Base-by-base conservation (phyloP, 345 rosid species). In the Litchi chinensis region DNA sequence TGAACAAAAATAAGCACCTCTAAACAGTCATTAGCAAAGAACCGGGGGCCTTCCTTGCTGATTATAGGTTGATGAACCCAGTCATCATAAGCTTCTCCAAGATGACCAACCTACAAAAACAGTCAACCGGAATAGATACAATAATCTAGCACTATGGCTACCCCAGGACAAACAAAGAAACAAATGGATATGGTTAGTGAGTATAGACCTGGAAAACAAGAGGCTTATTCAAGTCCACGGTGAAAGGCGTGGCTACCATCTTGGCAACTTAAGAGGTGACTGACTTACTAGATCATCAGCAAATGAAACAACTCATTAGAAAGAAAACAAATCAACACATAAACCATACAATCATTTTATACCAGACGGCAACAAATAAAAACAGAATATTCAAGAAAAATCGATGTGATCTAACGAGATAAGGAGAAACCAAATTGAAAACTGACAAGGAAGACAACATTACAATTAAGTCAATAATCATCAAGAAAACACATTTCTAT, bases 11-110 rank as follows among this genome's bases (percentile, higher is more conserved):
- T 50, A 8, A 22, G 37, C 84, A 92, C 97, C 97, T 93, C 97
- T 84, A 85, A 70, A 64, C 86, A 77, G 67, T 86, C 89, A 74
- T 82, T 93, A 54, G 83, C 71, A 24, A 93, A 93, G 80, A 93
- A 91, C 19, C 93, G 88, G 63, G 97, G 97, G 41, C 93, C 91
- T 77, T 89, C 91, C 85, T 83, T 90, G 86, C 82, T 77, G 41
- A 88, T 86, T 44, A 91, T 90, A 69, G 97, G 95, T 89, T 89
- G 88, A 86, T 93, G 95, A 79, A 91, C 93, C 97, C 95, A 93
- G 75, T 90, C 87, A 66, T 93, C 88, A 77, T 93, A 93, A 43
- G 82, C 90, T 81, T 93, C 95, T 83, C 90, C 93, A 65, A 93
- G 97, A 87, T 91, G 88, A 59, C 97, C 97, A 76, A 93, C 97